Percentiles rank a stretch among this genome's conserved stretches.
These are phyloP conservation scores for Fragilaria radians DNA, from an alignment of 108 stramenopile genomes.

Conservation along the genomic window DNA sequence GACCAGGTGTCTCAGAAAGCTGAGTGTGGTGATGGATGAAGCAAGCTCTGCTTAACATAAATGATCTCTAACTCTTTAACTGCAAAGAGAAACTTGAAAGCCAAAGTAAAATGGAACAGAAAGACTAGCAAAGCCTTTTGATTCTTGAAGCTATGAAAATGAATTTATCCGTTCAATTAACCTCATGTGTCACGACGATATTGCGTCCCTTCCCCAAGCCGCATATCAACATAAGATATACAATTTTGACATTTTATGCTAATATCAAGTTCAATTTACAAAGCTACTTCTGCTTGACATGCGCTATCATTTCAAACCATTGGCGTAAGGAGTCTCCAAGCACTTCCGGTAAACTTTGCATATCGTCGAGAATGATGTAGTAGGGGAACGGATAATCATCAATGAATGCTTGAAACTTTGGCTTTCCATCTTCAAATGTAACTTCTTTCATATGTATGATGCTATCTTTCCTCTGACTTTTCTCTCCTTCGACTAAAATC, in stretches of 20 bases:
- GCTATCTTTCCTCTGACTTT: constrained; percentile 62
- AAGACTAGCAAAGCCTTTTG: too few relatives aligned
- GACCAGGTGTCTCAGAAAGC: too few relatives aligned
- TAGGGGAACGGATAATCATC: constrained; percentile 99
- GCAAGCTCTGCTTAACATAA: too few relatives aligned
- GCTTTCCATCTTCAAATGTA: constrained; percentile 85
- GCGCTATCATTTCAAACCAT: constrained; percentile 95
- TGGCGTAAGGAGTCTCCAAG: constrained; percentile 94
- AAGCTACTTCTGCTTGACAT: too few relatives aligned
- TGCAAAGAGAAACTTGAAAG: too few relatives aligned
- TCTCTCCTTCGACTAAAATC: constrained; percentile 84
- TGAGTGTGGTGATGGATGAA: too few relatives aligned
- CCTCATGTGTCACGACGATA: not conserved
- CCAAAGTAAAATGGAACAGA: too few relatives aligned
- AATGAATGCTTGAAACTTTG: constrained; percentile 87
- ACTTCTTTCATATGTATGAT: constrained; percentile 95
- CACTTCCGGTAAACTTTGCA: constrained; percentile 87
- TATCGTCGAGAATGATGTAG: constrained; percentile 89
- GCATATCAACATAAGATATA: not conserved
- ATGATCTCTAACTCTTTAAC: too few relatives aligned
- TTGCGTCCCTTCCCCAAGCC: not conserved
- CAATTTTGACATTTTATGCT: not conserved
- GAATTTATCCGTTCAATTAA: too few relatives aligned
- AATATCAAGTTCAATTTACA: constrained; percentile 9
- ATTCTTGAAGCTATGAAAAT: too few relatives aligned